Percentiles rank a stretch among this genome's conserved stretches.
phyloP scores from a whole-genome alignment of 2,329 filamentous ascomycete genomes.

The Botrytis galanthina region DNA sequence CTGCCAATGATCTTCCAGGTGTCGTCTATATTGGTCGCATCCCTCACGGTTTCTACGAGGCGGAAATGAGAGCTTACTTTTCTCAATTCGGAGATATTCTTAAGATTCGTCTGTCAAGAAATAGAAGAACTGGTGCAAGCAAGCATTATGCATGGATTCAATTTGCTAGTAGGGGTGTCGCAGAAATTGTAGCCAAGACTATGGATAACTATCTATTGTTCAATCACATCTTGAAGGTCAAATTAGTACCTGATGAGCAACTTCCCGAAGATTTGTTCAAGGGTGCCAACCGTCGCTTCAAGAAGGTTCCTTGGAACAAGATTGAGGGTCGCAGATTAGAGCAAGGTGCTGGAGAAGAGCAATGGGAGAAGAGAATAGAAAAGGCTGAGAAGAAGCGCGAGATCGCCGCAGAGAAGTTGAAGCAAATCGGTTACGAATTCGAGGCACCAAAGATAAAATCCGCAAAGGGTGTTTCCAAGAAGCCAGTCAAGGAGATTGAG shows the following conservation, averaged over 20 bases:
- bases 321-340: slow-evolving; percentile 75
- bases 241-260: slow-evolving; percentile 71
- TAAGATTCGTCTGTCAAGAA: slow-evolving; percentile 78
- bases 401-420: slow-evolving; percentile 70
- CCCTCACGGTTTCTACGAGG: slow-evolving; percentile 95
- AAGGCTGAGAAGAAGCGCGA: slow-evolving; percentile 70
- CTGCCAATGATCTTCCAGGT: slow-evolving; percentile 59
- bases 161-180: slow-evolving; percentile 74
- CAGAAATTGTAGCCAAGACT: slow-evolving; percentile 86
- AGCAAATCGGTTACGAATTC: slow-evolving; percentile 81
- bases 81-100: slow-evolving; percentile 85
- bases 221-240: slow-evolving; percentile 88
- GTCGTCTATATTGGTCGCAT: slow-evolving; percentile 89
- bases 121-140: slow-evolving; percentile 84
- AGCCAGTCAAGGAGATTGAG: slow-evolving; percentile 29
- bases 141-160: slow-evolving; percentile 97
- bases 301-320: slow-evolving; percentile 82
- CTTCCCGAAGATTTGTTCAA: slow-evolving; percentile 83
- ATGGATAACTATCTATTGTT: slow-evolving; percentile 99
- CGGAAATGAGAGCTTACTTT: slow-evolving; percentile 92
- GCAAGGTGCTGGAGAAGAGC: slow-evolving; percentile 67
- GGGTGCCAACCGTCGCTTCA: slow-evolving; percentile 86
- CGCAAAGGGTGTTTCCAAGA: slow-evolving; percentile 52
- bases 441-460: slow-evolving; percentile 69
- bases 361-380: slow-evolving; percentile 74